These are phyloP conservation scores for Leccinum obscurum DNA, from an alignment of 768 basidiomycete species.

Conservation along the genomic window DNA sequence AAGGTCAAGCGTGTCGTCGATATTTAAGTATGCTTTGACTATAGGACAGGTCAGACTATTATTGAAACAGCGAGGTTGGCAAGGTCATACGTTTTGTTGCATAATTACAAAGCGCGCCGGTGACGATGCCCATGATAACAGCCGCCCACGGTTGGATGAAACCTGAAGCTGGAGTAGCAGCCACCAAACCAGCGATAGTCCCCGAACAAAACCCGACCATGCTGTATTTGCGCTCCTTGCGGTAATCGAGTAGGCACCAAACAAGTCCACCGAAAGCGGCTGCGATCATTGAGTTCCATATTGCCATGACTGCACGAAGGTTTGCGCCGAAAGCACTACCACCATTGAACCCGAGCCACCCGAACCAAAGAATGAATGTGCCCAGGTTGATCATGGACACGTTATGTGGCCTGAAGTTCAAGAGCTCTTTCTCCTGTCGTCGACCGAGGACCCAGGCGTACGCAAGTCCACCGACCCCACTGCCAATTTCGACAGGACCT, in stretches of 20 bases:
- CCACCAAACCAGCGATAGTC: slow-evolving; percentile 85
- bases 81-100: slow-evolving; percentile 69
- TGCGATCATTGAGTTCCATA: slow-evolving; percentile 87
- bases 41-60: slow-evolving; percentile 12
- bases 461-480: slow-evolving; percentile 82
- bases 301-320: slow-evolving; percentile 79
- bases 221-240: slow-evolving; percentile 77
- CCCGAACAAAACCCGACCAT: slow-evolving; percentile 92
- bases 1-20: slow-evolving; percentile 91
- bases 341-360: slow-evolving; percentile 89
- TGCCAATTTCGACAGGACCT: slow-evolving; percentile 86
- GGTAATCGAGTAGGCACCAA: slow-evolving; percentile 81
- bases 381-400: slow-evolving; percentile 82
- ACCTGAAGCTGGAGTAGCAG: slow-evolving; percentile 86
- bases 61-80: neutral
- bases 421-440: slow-evolving; percentile 66
- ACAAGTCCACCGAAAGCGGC: slow-evolving; percentile 80
- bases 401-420: slow-evolving; percentile 87
- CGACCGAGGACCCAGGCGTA: slow-evolving; percentile 89
- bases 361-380: slow-evolving; percentile 86
- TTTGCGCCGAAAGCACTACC: slow-evolving; percentile 89
- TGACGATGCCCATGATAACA: slow-evolving; percentile 71
- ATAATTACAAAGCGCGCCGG: slow-evolving; percentile 76
- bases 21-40: slow-evolving; percentile 69
- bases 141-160: slow-evolving; percentile 77